These are phyloP conservation scores for Aspergillaceae sp. DNA, from an alignment of 2,329 filamentous ascomycete genomes.

Conservation along the genomic window DNA sequence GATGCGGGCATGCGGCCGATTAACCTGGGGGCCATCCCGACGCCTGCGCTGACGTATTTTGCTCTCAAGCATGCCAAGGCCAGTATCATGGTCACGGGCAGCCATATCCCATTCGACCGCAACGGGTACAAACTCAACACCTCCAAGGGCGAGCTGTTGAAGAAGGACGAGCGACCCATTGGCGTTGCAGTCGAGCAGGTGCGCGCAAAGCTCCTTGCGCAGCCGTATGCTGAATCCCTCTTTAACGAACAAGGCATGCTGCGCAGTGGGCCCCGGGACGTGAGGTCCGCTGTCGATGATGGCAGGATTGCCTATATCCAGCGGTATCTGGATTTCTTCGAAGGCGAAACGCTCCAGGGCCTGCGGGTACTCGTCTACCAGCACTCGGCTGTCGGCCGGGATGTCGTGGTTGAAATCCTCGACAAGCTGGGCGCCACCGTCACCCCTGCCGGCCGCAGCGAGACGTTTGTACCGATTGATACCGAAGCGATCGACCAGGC, in stretches of 20 bases:
- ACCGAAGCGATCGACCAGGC: constrained; percentile 27
- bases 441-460: constrained; percentile 22
- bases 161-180: constrained; percentile 25
- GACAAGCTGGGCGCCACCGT: constrained; percentile 21
- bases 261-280: constrained; percentile 7
- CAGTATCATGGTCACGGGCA: constrained; percentile 29
- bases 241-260: constrained; percentile 23
- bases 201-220: constrained; percentile 18
- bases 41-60: constrained; percentile 27
- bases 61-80: constrained; percentile 22
- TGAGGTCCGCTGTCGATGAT: constrained; percentile 10
- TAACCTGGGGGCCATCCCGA: constrained; percentile 9
- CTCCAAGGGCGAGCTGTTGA: constrained; percentile 24
- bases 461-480: constrained; percentile 27
- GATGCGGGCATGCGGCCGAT: too few species aligned
- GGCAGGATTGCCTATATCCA: constrained; percentile 20
- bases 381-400: constrained; percentile 27
- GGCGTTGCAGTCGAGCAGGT: constrained; percentile 17
- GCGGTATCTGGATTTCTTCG: constrained; percentile 19
- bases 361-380: constrained; percentile 24
- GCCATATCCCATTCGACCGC: constrained; percentile 28
- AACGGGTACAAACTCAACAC: constrained; percentile 30
- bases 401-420: constrained; percentile 24
- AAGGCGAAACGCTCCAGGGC: constrained; percentile 19
- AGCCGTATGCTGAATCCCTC: constrained; percentile 18